Evolutionary conservation across 2,329 filamentous ascomycete species (phyloP), one percentile per base, ranked within the genome.

Genomic region (Aspergillus oerlinghausenensis): DNA sequence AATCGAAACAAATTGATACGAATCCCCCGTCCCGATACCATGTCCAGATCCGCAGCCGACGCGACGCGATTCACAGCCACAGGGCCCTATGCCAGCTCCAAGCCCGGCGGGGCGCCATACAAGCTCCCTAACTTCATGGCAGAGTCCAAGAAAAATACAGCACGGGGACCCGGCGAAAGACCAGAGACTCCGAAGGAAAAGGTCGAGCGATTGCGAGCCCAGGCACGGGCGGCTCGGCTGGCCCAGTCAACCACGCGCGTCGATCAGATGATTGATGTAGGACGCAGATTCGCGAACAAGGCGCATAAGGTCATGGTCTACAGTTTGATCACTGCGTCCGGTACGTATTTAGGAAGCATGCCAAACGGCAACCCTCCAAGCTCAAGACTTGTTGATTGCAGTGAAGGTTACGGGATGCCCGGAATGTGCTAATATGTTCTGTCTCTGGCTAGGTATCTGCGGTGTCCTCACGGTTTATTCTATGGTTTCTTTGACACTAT

Each of bases 151-250:
- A 53, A 47, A 54, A 61, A 61, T 42, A 56, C 32, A 49, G 49
- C 62, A 32, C 54, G 57, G 50, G 68, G 63, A 17, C 64, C 70
- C 23, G 66, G 65, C 53, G 69, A 65, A 2, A 58, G 59, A 56
- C 65, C 67, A 60, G 87, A 90, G 75, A 88, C 86, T 1, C 83
- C 88, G 51, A 84, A 85, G 70, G 83, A 90, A 75, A 85, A 86
- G 65, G 87, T 90, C 38, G 82, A 84, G 61, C 81, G 88, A 58
- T 76, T 90, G 66, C 81, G 88, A 54, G 85, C 85, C 49, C 85
- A 87, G 59, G 86, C 88, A 70, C 79, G 85, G 57, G 84, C 84
- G n/a, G 85, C 86, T 49, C 83, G 84, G 72, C 79, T 82, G 64
- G 82, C 85, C 48, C 79, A 82, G 66, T 78, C 80, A 49, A 85